Evolutionary conservation across 768 basidiomycete species (phyloP).

Genomic region (Lactarius hengduanensis): DNA sequence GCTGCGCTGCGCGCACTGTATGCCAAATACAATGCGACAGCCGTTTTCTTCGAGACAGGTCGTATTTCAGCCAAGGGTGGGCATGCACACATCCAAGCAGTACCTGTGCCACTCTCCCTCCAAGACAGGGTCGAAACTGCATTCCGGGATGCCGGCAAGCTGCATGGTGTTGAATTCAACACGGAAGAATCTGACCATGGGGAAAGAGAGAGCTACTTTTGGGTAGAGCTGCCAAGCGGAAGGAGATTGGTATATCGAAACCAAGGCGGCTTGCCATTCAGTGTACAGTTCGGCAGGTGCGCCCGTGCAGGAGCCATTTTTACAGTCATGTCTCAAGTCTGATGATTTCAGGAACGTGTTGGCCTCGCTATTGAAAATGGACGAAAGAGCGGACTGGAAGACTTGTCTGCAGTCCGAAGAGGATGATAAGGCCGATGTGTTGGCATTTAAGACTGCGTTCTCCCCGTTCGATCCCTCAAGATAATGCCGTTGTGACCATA

Average conservation of each 20-base stretch:
- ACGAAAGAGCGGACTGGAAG: slow-evolving; percentile 90
- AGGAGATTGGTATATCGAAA: slow-evolving; percentile 83
- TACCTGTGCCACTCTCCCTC: slow-evolving; percentile 69
- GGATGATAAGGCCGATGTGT: slow-evolving; percentile 81
- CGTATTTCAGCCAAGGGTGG: slow-evolving; percentile 83
- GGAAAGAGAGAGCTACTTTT: slow-evolving; percentile 78
- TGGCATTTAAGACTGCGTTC: slow-evolving; percentile 83
- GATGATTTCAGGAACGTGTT: slow-evolving; percentile 65
- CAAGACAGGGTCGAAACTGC: slow-evolving; percentile 63
- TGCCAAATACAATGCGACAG: slow-evolving; percentile 60
- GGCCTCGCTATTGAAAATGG: slow-evolving; percentile 69
- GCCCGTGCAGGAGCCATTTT: slow-evolving; percentile 29
- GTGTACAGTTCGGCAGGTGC: slow-evolving; percentile 92
- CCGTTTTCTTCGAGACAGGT: slow-evolving; percentile 87
- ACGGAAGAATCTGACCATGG: slow-evolving; percentile 55
- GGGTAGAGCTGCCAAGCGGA: slow-evolving; percentile 86
- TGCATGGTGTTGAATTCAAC: slow-evolving; percentile 72
- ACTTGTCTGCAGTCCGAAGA: slow-evolving; percentile 77
- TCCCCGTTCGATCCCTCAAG: slow-evolving; percentile 61
- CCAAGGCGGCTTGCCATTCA: slow-evolving; percentile 74
- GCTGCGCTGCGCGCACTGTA: slow-evolving; percentile 69
- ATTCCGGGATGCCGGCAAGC: slow-evolving; percentile 69
- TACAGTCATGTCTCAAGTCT: slow-evolving; percentile 2
- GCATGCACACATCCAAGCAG: slow-evolving; percentile 89
- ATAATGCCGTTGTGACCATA: slow-evolving; percentile 18